These are phyloP conservation scores for Colletotrichum karsti DNA, from an alignment of 2,329 filamentous ascomycete species.

Conservation along the genomic window DNA sequence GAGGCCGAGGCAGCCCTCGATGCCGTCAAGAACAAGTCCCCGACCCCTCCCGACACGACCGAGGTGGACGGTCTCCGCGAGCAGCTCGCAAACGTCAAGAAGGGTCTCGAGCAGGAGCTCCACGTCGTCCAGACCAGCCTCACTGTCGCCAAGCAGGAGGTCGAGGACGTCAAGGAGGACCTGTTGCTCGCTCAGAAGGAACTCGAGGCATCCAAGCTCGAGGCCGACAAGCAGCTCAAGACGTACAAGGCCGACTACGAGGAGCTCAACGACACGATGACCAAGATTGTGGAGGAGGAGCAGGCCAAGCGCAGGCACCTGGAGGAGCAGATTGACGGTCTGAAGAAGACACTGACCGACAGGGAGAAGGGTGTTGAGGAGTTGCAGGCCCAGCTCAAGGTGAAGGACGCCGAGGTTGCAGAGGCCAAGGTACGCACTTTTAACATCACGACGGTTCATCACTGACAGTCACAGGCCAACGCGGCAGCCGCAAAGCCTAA, in stretches of 20 bases:
- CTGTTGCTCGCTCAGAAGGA: conserved; percentile 60
- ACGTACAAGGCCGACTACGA: conserved; percentile 68
- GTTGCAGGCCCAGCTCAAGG: conserved; percentile 64
- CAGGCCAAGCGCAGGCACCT: conserved; percentile 61
- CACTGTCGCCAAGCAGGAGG: conserved; percentile 46
- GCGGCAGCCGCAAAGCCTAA: conserved; percentile 52
- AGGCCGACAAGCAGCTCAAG: conserved; percentile 61
- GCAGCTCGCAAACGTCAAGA: conserved; percentile 58
- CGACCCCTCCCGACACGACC: conserved; percentile 60
- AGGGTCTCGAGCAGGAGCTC: conserved; percentile 54
- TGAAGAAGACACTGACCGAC: conserved; percentile 55
- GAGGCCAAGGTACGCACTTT: conserved; percentile 62
- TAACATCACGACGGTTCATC: conserved; percentile 11
- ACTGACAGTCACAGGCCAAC: conserved; percentile 48
- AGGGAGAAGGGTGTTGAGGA: conserved; percentile 57
- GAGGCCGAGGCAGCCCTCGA: conserved; percentile 69
- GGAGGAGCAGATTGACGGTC: conserved; percentile 57
- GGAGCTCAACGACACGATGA: conserved; percentile 71
- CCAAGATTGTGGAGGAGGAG: conserved; percentile 66
- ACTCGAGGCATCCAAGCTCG: conserved; percentile 59
- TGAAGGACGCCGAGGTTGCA: conserved; percentile 70
- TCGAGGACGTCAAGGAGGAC: conserved; percentile 46
- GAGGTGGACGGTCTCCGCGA: conserved; percentile 60
- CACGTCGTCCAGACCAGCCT: conserved; percentile 41
- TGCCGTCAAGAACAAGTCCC: conserved; percentile 61